These are phyloP conservation scores for Macrophomina pseudophaseolina DNA, from an alignment of 2,329 filamentous ascomycete species.

Conservation along the genomic window DNA sequence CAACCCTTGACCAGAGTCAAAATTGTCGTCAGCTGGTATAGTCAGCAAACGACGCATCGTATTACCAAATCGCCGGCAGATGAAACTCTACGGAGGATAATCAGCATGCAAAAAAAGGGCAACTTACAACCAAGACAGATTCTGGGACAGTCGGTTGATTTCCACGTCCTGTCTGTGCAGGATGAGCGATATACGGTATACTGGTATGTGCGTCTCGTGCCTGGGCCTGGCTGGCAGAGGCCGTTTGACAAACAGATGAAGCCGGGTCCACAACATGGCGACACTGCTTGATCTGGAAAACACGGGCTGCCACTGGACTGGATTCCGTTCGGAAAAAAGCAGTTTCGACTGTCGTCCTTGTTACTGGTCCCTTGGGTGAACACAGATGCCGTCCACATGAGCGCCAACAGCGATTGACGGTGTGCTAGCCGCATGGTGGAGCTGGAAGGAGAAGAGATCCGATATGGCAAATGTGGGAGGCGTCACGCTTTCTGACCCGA, in stretches of 20 bases:
- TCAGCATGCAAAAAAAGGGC: not conserved
- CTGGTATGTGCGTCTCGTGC: conserved; percentile 27
- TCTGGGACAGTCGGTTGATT: conserved; percentile 33
- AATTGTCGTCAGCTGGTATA: conserved; percentile 23
- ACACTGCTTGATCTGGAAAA: conserved; percentile 30
- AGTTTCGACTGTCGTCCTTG: conserved; percentile 27
- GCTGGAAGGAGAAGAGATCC: not conserved
- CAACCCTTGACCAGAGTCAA: conserved; percentile 31
- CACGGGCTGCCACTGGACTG: conserved; percentile 31
- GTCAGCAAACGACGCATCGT: not conserved
- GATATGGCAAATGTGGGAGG: not conserved
- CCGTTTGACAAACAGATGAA: conserved; percentile 34
- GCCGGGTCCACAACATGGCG: conserved; percentile 34
- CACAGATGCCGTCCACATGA: not conserved
- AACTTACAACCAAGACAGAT: conserved; percentile 32
- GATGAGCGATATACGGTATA: conserved; percentile 34
- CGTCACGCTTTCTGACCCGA: not conserved
- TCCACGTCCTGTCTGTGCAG: conserved; percentile 34
- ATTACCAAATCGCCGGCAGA: not conserved
- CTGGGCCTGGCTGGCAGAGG: conserved; percentile 32
- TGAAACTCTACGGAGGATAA: too few relatives aligned
- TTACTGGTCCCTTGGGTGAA: conserved; percentile 15
- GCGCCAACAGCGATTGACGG: not conserved
- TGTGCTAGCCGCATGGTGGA: conserved; percentile 7
- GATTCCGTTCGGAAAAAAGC: conserved; percentile 33